A percentile compares a stretch with the other conserved stretches of the same genome.
These are phyloP conservation scores for Xylaria arbuscula DNA, from an alignment of 2,329 filamentous ascomycete species.

Conservation along the genomic window DNA sequence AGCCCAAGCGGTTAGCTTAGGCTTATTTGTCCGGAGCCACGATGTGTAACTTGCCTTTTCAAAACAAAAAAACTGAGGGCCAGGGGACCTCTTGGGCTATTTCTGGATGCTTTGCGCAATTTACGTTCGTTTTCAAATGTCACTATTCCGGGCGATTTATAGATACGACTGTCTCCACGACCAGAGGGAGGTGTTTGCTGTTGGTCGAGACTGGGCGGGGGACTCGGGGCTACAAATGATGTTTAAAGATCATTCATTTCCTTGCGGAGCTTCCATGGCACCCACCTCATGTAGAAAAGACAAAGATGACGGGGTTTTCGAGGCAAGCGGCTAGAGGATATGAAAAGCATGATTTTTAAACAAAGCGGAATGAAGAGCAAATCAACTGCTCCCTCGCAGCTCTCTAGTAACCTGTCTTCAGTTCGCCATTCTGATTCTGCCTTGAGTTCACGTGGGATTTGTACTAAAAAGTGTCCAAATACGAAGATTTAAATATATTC, in stretches of 20 bases:
- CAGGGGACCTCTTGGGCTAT: constrained; percentile 44
- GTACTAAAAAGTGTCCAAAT: constrained; percentile 15
- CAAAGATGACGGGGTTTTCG: constrained; percentile 28
- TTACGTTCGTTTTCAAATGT: constrained; percentile 40
- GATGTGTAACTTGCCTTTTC: constrained; percentile 35
- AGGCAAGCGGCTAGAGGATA: constrained; percentile 31
- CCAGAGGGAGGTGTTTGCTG: constrained; percentile 34
- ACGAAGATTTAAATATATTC: constrained; percentile 18
- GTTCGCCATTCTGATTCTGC: background rate
- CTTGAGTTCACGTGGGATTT: constrained; percentile 15
- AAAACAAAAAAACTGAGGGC: constrained; percentile 34
- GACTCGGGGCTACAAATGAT: constrained; percentile 32
- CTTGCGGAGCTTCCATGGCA: constrained; percentile 22
- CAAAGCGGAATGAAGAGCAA: constrained; percentile 17
- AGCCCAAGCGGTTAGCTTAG: constrained; percentile 16
- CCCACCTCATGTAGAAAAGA: constrained; percentile 37
- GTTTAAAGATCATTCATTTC: constrained; percentile 26
- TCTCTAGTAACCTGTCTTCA: constrained; percentile 2
- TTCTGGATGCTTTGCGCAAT: constrained; percentile 44
- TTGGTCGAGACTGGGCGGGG: constrained; percentile 30
- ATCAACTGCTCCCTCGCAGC: constrained; percentile 7
- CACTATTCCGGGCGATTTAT: constrained; percentile 41
- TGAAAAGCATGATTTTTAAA: constrained; percentile 34
- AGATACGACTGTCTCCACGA: constrained; percentile 42
- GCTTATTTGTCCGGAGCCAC: constrained; percentile 19